Evolutionary conservation across 2,329 filamentous ascomycete genomes (phyloP).

Genomic region (Aspergillus terreus): DNA sequence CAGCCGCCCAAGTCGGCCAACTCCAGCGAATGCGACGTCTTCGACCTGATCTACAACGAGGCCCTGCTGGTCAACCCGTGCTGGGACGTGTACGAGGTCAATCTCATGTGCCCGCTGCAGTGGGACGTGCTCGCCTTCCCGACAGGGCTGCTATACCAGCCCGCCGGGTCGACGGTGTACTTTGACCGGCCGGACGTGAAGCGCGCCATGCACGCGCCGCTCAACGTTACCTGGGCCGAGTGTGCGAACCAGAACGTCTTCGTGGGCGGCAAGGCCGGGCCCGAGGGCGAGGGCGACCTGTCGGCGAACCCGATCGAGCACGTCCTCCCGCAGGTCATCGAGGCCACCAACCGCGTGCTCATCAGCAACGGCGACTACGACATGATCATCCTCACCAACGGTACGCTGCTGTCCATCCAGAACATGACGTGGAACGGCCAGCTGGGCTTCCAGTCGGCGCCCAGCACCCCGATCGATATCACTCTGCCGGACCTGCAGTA

Average conservation of each 20-base stretch:
- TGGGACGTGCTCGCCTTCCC: constrained; percentile 70
- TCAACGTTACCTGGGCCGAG: constrained; percentile 25
- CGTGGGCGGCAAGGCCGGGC: constrained; percentile 37
- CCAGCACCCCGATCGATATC: constrained; percentile 50
- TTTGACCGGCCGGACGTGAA: constrained; percentile 71
- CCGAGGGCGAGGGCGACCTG: constrained; percentile 35
- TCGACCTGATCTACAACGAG: constrained; percentile 53
- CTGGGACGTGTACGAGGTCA: constrained; percentile 73
- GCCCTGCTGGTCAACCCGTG: constrained; percentile 65
- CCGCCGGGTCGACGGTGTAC: constrained; percentile 60
- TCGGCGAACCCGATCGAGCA: constrained; percentile 52
- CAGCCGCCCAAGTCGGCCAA: constrained; percentile 59
- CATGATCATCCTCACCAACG: constrained; percentile 65
- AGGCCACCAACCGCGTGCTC: constrained; percentile 65
- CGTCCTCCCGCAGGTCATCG: constrained; percentile 40
- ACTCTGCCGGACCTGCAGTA: constrained; percentile 55
- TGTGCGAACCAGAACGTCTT: constrained; percentile 44
- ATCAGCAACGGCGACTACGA: constrained; percentile 73
- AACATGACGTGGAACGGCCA: constrained; percentile 78
- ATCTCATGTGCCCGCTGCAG: constrained; percentile 65
- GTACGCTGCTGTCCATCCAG: constrained; percentile 69
- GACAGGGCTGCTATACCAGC: constrained; percentile 50
- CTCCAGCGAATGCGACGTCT: constrained; percentile 54
- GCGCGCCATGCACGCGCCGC: constrained; percentile 58
- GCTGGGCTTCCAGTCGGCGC: constrained; percentile 65